Evolutionary conservation across 495 filamentous ascomycete genomes (phyloP), one percentile per base, ranked within the genome.

Genomic region (Aspergillus olivimuriae): DNA sequence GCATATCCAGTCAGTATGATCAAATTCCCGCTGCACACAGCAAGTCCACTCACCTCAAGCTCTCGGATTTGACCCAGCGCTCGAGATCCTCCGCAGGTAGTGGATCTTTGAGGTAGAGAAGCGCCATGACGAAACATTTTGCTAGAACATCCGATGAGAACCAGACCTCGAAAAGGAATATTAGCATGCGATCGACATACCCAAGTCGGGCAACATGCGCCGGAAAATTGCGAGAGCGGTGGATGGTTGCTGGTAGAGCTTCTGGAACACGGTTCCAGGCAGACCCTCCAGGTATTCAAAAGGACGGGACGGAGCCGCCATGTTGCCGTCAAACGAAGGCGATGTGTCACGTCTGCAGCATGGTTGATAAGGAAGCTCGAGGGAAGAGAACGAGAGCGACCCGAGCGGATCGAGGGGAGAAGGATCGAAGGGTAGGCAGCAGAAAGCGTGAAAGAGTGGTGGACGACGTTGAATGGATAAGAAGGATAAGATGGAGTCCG

Each of bases 151-250:
- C 26, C 20, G 48, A 68, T 50, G 66, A 61, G 53, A n/a, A n/a
- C n/a, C n/a, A n/a, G n/a, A n/a, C n/a, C n/a, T n/a, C n/a, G n/a
- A n/a, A n/a, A n/a, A n/a, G n/a, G n/a, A n/a, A n/a, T n/a, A n/a
- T n/a, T n/a, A n/a, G n/a, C 21, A 34, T 10, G 26, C 52, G 50
- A 53, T 51, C 39, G 34, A 57, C 72, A 53, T 76, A 91, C 88
- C 88, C 41, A 95, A 65, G 46, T 90, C 86, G 47, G 94, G 86
- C 43, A 97, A 76, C 89, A 97, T 95, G 67, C 92, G 89, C 51
- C 94, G 80, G 65, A 96, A 97, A 52, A 98, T 90, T 39, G 92
- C 94, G 32, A 98, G 81, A 20, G 88, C 84, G 4, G 94, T 94
- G 6, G 89, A 94, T 10, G 92, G 92, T 73, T 95, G 89, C 69